Evolutionary conservation across 768 basidiomycete genomes (phyloP).

Genomic region (Boletus sp.): DNA sequence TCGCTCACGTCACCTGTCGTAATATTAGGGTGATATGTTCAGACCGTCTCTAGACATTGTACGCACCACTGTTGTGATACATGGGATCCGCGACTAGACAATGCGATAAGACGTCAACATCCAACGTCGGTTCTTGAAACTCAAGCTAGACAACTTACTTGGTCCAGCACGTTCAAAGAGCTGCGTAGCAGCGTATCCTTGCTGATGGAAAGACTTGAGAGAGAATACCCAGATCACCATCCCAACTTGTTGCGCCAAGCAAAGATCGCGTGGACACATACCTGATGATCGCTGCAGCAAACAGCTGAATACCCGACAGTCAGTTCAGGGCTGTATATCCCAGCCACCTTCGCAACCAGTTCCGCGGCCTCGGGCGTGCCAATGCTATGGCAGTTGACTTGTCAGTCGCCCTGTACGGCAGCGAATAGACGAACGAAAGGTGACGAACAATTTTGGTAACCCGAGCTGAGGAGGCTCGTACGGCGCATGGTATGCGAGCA

Average conservation of each 20-base stretch:
- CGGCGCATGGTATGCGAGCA: slow-evolving; percentile 80
- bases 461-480: slow-evolving; percentile 83
- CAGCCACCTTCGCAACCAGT: slow-evolving; percentile 70
- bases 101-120: background rate
- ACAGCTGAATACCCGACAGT: slow-evolving; percentile 66
- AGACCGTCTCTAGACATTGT: background rate
- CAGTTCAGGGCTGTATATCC: slow-evolving; percentile 79
- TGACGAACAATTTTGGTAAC: slow-evolving; percentile 62
- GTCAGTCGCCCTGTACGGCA: background rate
- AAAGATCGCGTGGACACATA: slow-evolving; percentile 20
- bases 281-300: slow-evolving; percentile 93
- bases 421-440: background rate
- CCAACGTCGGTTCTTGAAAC: background rate
- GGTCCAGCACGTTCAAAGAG: slow-evolving; percentile 85
- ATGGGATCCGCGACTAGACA: slow-evolving; percentile 75
- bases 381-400: slow-evolving; percentile 45
- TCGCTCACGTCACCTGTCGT: slow-evolving; percentile 69
- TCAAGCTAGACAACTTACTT: slow-evolving; percentile 35
- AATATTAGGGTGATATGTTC: background rate
- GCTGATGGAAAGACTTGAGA: slow-evolving; percentile 67
- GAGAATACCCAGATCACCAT: background rate
- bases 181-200: slow-evolving; percentile 83
- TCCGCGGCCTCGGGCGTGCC: slow-evolving; percentile 74
- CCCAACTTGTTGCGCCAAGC: background rate
- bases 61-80: slow-evolving; percentile 79